A percentile compares a stretch with the other conserved stretches of the same genome.
phyloP scores from a whole-genome alignment of 192 early-diverging fungal species.

The Backusella morwellensis region DNA sequence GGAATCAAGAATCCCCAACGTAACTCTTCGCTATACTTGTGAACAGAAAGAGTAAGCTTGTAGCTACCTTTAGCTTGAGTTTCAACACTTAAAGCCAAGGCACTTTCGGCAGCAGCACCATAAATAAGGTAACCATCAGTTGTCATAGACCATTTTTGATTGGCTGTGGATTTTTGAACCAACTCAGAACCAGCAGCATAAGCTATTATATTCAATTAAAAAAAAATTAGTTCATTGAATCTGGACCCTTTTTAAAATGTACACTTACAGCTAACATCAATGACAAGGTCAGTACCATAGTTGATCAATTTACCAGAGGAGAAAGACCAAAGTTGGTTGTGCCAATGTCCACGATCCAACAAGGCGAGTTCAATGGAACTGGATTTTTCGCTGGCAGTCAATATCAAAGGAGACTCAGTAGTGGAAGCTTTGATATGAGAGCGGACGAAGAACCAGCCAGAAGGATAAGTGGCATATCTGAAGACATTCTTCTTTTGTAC shows the following conservation, averaged over 20 bases:
- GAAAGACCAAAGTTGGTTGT: constrained; percentile 28
- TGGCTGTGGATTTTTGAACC: constrained; percentile 5
- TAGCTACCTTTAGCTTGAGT: neutral
- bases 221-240: neutral
- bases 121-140: constrained; percentile 29
- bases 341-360: constrained; percentile 19
- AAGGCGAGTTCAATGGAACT: neutral
- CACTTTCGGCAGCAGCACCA: constrained; percentile 2
- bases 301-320: constrained; percentile 22
- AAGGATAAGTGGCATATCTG: constrained; percentile 29
- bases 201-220: neutral
- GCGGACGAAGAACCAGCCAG: constrained; percentile 33
- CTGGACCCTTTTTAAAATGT: neutral
- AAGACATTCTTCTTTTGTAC: constrained; percentile 15
- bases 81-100: constrained; percentile 4
- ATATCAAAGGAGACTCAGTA: constrained; percentile 16
- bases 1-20: constrained; percentile 35
- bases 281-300: constrained; percentile 17
- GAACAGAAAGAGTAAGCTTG: neutral
- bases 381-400: constrained; percentile 6
- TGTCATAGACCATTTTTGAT: constrained; percentile 28
- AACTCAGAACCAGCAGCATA: constrained; percentile 11
- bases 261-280: constrained; percentile 25
- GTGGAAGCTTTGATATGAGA: constrained; percentile 5
- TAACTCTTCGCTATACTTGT: constrained; percentile 10